A percentile compares a stretch with the other conserved stretches of the same genome.
phyloP scores from a whole-genome alignment of 1,284 basidiomycete genomes.

The Ceratobasidium sp. region DNA sequence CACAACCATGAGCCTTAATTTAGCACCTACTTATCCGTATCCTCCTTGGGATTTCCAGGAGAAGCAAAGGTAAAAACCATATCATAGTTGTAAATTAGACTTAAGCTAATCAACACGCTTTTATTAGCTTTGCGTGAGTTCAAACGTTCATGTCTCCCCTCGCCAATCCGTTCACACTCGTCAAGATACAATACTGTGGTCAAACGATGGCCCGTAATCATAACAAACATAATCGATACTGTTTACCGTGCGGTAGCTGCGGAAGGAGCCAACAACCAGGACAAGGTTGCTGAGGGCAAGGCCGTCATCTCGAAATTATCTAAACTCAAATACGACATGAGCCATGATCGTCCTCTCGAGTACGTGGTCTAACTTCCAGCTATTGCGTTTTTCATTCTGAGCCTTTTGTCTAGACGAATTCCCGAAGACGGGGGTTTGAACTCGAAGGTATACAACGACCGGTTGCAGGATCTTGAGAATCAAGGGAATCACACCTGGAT shows the following conservation, averaged over 20 bases:
- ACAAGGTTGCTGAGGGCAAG: conserved; percentile 73
- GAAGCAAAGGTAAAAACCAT: conserved; percentile 10
- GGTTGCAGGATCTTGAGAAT: conserved; percentile 61
- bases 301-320: conserved; percentile 79
- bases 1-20: conserved; percentile 3
- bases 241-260: conserved; percentile 54
- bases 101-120: conserved; percentile 56
- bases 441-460: conserved; percentile 73
- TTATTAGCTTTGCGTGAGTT: conserved; percentile 37
- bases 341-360: conserved; percentile 76
- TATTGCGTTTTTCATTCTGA: conserved; percentile 10
- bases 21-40: conserved; percentile 15
- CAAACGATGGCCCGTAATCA: conserved; percentile 88
- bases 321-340: conserved; percentile 90
- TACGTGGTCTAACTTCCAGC: conserved; percentile 52
- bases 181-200: conserved; percentile 65
- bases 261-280: conserved; percentile 7
- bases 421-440: conserved; percentile 74
- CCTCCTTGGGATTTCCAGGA: conserved; percentile 34
- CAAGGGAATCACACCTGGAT: conserved; percentile 82
- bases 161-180: not conserved
- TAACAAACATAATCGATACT: conserved; percentile 79
- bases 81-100: not conserved
- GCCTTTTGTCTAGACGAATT: conserved; percentile 60
- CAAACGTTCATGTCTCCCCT: conserved; percentile 43